These are phyloP conservation scores for Colletotrichum paranaense DNA, from an alignment of 2,329 filamentous ascomycete genomes.

Conservation along the genomic window DNA sequence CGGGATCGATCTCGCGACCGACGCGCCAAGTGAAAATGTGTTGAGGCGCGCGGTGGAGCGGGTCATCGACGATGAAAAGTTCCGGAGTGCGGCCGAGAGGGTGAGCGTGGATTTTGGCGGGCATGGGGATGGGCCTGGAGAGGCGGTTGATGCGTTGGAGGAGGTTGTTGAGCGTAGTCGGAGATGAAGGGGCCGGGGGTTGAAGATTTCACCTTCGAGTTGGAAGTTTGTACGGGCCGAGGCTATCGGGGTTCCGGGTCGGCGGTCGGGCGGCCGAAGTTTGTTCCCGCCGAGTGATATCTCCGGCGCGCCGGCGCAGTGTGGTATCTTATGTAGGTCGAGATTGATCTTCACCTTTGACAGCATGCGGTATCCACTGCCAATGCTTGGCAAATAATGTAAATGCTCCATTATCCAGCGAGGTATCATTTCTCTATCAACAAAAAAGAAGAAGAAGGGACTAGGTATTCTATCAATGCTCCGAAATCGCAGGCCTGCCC, in stretches of 20 bases:
- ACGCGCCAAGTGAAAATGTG: constrained; percentile 20
- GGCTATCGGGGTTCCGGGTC: background rate
- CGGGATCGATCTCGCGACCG: constrained; percentile 37
- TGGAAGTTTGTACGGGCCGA: background rate
- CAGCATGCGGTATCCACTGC: background rate
- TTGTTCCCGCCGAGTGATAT: background rate
- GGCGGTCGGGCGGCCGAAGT: background rate
- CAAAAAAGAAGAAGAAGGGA: constrained; percentile 1
- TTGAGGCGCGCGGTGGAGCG: constrained; percentile 22
- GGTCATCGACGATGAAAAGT: background rate
- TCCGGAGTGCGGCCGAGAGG: background rate
- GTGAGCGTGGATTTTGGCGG: background rate
- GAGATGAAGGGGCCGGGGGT: background rate
- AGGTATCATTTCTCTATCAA: constrained; percentile 32
- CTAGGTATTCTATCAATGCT: constrained; percentile 3
- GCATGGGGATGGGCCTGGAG: background rate
- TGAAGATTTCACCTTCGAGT: background rate
- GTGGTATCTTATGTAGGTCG: background rate
- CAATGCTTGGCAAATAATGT: background rate
- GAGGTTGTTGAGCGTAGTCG: background rate
- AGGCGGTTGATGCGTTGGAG: constrained; percentile 3
- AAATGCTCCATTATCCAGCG: constrained; percentile 18
- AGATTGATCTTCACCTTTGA: background rate
- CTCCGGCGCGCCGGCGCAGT: background rate
- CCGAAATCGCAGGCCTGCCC: background rate